These are phyloP conservation scores for Ophiostoma populinum DNA, from an alignment of 2,329 filamentous ascomycete species.

Conservation along the genomic window DNA sequence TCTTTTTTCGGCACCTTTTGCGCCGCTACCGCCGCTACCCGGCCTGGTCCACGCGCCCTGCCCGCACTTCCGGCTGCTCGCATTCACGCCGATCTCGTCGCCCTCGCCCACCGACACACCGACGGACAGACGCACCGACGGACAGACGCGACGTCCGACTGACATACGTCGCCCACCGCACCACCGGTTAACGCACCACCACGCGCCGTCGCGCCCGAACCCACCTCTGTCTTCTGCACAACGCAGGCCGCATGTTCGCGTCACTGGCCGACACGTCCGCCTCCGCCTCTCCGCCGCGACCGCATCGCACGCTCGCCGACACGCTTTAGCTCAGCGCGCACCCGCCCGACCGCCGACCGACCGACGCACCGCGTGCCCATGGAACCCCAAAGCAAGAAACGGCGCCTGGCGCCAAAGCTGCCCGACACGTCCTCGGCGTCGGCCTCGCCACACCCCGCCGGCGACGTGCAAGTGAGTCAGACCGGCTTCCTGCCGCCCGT, in stretches of 20 bases:
- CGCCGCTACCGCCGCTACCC: too few species aligned
- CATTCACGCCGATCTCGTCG: too few species aligned
- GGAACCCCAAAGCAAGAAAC: conserved; percentile 16
- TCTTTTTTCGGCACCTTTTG: too few species aligned
- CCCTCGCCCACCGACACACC: too few species aligned
- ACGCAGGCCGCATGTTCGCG: conserved; percentile 6
- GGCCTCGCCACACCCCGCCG: too few species aligned
- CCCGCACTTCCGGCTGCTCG: too few species aligned
- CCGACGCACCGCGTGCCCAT: conserved; percentile 4
- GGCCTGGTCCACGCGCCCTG: too few species aligned
- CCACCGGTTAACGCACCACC: neutral
- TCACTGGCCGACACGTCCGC: neutral
- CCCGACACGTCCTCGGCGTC: conserved; percentile 12
- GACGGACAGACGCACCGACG: too few species aligned
- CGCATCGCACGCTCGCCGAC: neutral
- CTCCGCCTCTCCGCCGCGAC: neutral
- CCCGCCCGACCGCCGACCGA: conserved; percentile 1
- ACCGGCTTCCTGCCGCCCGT: too few species aligned
- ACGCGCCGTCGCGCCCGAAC: neutral
- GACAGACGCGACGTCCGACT: too few species aligned
- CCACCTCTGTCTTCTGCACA: neutral
- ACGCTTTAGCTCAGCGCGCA: conserved; percentile 1
- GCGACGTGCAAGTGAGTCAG: too few species aligned
- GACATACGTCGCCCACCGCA: neutral
- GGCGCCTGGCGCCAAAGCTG: conserved; percentile 15